These are phyloP conservation scores for Curvularia lunata DNA, from an alignment of 2,329 filamentous ascomycete species.

Conservation along the genomic window DNA sequence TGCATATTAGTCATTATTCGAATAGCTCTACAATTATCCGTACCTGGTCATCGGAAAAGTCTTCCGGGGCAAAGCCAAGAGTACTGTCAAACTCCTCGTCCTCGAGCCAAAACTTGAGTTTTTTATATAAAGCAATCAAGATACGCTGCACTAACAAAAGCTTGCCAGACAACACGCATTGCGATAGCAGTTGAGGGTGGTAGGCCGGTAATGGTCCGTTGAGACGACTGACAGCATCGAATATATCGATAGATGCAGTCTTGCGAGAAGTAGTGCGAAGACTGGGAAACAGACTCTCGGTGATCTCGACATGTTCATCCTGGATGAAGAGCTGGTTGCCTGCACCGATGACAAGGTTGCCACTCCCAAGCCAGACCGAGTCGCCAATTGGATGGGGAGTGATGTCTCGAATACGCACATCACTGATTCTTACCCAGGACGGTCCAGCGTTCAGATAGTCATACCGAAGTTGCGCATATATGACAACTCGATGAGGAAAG, in stretches of 20 bases:
- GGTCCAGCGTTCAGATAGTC: constrained; percentile 88
- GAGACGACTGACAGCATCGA: constrained; percentile 79
- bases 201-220: constrained; percentile 90
- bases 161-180: constrained; percentile 85
- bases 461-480: constrained; percentile 87
- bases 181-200: constrained; percentile 87
- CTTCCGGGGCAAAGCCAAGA: constrained; percentile 63
- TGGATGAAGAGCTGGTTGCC: constrained; percentile 92
- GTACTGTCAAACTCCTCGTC: constrained; percentile 82
- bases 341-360: constrained; percentile 83
- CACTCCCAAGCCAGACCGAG: constrained; percentile 86
- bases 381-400: constrained; percentile 92
- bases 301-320: constrained; percentile 73
- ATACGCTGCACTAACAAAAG: constrained; percentile 72
- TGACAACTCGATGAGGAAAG: constrained; percentile 81
- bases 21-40: constrained; percentile 7
- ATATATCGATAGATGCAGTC: constrained; percentile 69
- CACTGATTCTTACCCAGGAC: constrained; percentile 85
- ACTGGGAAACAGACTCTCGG: constrained; percentile 64
- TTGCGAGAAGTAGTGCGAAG: constrained; percentile 59
- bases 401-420: constrained; percentile 79
- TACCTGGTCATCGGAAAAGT: constrained; percentile 58
- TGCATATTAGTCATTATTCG: constrained; percentile 8
- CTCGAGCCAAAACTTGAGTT: constrained; percentile 81
- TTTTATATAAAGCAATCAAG: constrained; percentile 73